phyloP scores from a whole-genome alignment of 257 asterid genomes.

The Rauvolfia tetraphylla region DNA sequence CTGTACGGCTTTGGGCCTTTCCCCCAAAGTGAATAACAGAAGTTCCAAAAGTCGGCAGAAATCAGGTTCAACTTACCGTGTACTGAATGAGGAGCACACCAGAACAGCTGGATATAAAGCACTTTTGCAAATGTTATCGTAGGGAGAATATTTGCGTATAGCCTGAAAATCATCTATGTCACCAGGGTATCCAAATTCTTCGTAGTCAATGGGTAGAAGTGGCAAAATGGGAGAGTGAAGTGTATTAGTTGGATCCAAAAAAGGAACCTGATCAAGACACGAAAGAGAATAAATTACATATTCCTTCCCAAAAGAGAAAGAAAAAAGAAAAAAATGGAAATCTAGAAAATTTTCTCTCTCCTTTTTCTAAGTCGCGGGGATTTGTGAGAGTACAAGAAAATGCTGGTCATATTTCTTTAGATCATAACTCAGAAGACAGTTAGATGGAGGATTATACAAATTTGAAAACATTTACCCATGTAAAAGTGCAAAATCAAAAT shows the following conservation, averaged over 20 bases:
- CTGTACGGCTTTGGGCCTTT: not conserved
- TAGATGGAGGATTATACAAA: not conserved
- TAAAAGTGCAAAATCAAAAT: not conserved
- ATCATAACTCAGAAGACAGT: not conserved
- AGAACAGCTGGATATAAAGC: constrained; percentile 62
- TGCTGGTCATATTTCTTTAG: not conserved
- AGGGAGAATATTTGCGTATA: constrained; percentile 83
- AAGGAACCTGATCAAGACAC: constrained; percentile 56
- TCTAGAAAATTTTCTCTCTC: too few species aligned
- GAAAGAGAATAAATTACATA: constrained; percentile 1
- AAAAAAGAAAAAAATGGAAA: not conserved
- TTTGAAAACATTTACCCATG: not conserved
- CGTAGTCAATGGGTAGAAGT: constrained; percentile 69
- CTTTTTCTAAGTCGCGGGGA: not conserved
- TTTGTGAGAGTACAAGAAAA: not conserved
- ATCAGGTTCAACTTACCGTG: constrained; percentile 48
- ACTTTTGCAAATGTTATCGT: constrained; percentile 69
- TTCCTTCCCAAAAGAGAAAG: not conserved
- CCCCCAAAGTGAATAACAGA: not conserved
- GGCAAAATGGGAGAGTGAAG: constrained; percentile 77
- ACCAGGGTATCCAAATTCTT: constrained; percentile 95
- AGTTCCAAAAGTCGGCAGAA: not conserved
- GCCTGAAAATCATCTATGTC: constrained; percentile 78
- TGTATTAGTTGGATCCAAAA: constrained; percentile 85
- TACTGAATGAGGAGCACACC: constrained; percentile 66